A percentile compares a stretch with the other conserved stretches of the same genome.
Conservation (phyloP, 306 rosid species). For the Sicyos baderoa region DNA sequence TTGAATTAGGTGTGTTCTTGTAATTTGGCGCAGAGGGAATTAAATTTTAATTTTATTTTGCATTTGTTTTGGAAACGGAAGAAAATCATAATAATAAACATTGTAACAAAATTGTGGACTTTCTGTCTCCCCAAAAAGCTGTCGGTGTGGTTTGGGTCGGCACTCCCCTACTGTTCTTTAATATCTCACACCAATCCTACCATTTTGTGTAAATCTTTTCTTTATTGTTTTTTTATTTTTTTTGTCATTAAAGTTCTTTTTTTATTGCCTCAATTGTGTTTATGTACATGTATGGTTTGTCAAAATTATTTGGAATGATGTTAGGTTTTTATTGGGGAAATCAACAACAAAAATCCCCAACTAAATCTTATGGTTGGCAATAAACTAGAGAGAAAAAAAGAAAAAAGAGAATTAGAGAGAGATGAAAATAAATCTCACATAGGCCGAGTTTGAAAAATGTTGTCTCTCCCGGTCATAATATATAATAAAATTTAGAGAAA, state of each 20-base stretch:
- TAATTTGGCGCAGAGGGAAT: not conserved
- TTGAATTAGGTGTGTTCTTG: not conserved
- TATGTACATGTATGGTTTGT: not conserved
- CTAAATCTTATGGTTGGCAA: too few species aligned
- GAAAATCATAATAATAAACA: not conserved
- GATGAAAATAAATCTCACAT: too few species aligned
- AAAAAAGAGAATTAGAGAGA: too few species aligned
- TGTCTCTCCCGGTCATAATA: too few species aligned
- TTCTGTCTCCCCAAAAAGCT: slow-evolving; percentile 10
- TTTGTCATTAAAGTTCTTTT: not conserved
- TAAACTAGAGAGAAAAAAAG: too few species aligned
- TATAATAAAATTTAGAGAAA: too few species aligned
- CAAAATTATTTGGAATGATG: too few species aligned
- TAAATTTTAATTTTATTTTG: too few species aligned
- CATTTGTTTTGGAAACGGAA: not conserved
- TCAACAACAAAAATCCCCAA: too few species aligned
- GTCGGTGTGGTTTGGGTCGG: slow-evolving; percentile 16
- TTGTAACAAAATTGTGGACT: slow-evolving; percentile 8
- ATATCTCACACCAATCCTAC: not conserved
- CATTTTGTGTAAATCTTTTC: not conserved
- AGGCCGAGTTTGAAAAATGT: too few species aligned
- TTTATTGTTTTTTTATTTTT: not conserved
- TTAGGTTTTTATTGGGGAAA: too few species aligned
- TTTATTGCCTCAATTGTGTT: not conserved
- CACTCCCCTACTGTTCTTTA: not conserved